Conservation (phyloP, 2,329 filamentous ascomycete genomes). For the Pseudogymnoascus pannorum region DNA sequence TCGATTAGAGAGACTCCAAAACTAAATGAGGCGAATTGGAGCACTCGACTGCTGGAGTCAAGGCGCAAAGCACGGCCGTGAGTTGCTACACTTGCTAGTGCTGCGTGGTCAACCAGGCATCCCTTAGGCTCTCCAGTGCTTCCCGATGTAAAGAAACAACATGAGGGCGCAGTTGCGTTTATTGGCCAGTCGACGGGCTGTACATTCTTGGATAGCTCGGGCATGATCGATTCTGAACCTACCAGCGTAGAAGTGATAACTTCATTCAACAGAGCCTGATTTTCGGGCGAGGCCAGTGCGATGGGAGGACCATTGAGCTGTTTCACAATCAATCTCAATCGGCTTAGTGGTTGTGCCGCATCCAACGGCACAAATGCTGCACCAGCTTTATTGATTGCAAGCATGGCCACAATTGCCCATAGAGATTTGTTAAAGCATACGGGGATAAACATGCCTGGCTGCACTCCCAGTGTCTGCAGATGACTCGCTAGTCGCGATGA, state of each 20-base stretch:
- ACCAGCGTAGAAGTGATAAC: not conserved
- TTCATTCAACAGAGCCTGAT: not conserved
- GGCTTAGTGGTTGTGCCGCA: constrained; percentile 20
- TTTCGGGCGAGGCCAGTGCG: not conserved
- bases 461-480: constrained; percentile 12
- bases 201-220: not conserved
- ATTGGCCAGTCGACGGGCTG: not conserved
- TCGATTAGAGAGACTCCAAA: constrained; percentile 7
- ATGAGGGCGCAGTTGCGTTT: not conserved
- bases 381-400: constrained; percentile 21
- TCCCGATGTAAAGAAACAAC: constrained; percentile 33
- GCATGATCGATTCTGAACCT: not conserved
- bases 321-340: constrained; percentile 16
- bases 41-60: constrained; percentile 33
- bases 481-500: constrained; percentile 14
- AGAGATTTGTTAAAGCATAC: constrained; percentile 21
- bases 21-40: constrained; percentile 23
- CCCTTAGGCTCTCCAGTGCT: constrained; percentile 45
- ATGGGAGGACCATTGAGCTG: not conserved
- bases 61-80: constrained; percentile 28
- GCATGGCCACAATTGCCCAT: constrained; percentile 19
- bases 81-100: constrained; percentile 15
- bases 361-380: constrained; percentile 25
- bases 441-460: constrained; percentile 14
- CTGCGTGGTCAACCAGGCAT: constrained; percentile 30